phyloP scores from a whole-genome alignment of 2,329 filamentous ascomycete species.

The Geosmithia flava region DNA sequence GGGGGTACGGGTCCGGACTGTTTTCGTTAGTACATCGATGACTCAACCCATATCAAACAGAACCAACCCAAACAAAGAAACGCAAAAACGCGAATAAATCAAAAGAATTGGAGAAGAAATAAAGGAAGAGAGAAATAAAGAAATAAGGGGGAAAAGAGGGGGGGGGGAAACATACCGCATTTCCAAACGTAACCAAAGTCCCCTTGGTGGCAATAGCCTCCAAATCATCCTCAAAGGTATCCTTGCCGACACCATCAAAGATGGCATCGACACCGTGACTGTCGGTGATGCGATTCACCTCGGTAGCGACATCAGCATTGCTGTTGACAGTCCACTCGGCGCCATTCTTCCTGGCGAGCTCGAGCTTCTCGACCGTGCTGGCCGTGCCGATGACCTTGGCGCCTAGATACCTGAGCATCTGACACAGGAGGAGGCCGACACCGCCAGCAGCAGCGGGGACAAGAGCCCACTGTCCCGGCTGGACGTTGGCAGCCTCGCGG shows the following conservation, averaged over 20 bases:
- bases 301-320: conserved; percentile 39
- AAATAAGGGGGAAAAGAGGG: conserved; percentile 2
- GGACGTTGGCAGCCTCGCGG: conserved; percentile 62
- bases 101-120: neutral
- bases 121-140: neutral
- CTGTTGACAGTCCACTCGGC: conserved; percentile 66
- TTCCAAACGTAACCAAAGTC: conserved; percentile 66
- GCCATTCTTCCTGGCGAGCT: conserved; percentile 55
- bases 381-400: conserved; percentile 73
- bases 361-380: conserved; percentile 58
- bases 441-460: conserved; percentile 81
- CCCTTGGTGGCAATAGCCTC: conserved; percentile 68
- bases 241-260: conserved; percentile 77
- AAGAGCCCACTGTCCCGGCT: conserved; percentile 68
- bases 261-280: conserved; percentile 64
- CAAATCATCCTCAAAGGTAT: conserved; percentile 69
- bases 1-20: conserved; percentile 63
- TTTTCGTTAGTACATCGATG: neutral
- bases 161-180: conserved; percentile 45
- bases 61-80: neutral
- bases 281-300: conserved; percentile 57
- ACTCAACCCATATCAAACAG: neutral
- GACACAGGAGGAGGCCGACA: conserved; percentile 62
- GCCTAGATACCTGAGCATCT: conserved; percentile 60
- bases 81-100: too few species aligned